Percentiles rank a stretch among this genome's conserved stretches.
These are phyloP conservation scores for Colletotrichum sp. DNA, from an alignment of 2,329 filamentous ascomycete species.

Conservation along the genomic window DNA sequence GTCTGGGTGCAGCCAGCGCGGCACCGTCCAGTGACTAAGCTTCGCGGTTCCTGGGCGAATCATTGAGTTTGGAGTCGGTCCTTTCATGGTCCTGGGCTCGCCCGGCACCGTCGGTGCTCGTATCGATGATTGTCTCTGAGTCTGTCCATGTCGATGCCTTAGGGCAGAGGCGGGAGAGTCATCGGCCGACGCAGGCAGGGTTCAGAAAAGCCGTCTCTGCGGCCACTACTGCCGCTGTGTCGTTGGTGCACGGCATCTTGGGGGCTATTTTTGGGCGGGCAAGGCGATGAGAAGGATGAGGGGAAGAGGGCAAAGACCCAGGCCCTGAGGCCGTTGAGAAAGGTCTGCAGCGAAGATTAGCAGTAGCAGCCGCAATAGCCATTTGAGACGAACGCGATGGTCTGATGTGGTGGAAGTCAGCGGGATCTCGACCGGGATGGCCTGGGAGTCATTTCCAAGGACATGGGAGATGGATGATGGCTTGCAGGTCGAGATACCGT, in stretches of 20 bases:
- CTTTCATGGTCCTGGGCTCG: neutral
- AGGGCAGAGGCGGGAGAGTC: neutral
- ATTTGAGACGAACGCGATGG: constrained; percentile 11
- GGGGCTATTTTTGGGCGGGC: constrained; percentile 15
- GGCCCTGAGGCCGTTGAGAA: neutral
- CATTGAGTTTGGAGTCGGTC: neutral
- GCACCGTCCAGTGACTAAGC: neutral
- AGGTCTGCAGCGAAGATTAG: neutral
- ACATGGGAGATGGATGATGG: constrained; percentile 11
- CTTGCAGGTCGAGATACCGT: neutral
- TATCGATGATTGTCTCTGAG: neutral
- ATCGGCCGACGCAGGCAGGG: neutral
- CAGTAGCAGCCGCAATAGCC: neutral
- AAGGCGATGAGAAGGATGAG: neutral
- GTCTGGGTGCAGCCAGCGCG: neutral
- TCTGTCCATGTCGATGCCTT: neutral
- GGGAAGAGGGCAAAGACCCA: neutral
- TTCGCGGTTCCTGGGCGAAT: constrained; percentile 2
- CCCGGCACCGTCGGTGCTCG: neutral
- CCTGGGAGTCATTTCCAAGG: neutral
- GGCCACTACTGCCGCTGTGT: neutral
- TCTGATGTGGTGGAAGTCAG: constrained; percentile 10
- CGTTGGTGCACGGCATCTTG: neutral
- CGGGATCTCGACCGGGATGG: neutral
- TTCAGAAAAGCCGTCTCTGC: neutral